These are phyloP conservation scores for Rhizodiscina lignyota DNA, from an alignment of 495 filamentous ascomycete species.

Conservation along the genomic window DNA sequence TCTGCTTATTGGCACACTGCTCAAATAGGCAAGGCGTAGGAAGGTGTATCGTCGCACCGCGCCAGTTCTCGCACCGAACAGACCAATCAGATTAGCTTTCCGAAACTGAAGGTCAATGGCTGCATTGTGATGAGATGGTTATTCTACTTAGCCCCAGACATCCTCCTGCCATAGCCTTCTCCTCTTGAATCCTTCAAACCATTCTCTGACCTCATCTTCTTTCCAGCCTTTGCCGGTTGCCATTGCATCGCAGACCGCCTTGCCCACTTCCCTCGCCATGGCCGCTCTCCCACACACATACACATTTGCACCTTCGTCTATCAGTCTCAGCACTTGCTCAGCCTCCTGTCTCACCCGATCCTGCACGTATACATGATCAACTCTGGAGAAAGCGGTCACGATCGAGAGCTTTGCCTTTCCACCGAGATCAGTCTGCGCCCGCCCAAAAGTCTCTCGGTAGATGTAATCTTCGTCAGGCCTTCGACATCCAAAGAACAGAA, in stretches of 20 bases:
- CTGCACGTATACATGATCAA: conserved; percentile 20
- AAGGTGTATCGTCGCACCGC: too few relatives aligned
- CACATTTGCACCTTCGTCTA: conserved; percentile 26
- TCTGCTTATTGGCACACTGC: too few relatives aligned
- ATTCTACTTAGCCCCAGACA: conserved; percentile 31
- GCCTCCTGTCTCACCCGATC: conserved; percentile 23
- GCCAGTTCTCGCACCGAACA: too few relatives aligned
- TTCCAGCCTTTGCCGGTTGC: conserved; percentile 17
- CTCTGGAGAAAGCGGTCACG: neutral
- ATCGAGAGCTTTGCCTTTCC: conserved; percentile 2
- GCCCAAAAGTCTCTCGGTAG: conserved; percentile 25
- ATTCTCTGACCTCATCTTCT: conserved; percentile 23
- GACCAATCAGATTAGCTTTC: too few relatives aligned
- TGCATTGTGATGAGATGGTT: too few relatives aligned
- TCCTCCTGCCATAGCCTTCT: conserved; percentile 34
- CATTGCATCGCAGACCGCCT: conserved; percentile 20
- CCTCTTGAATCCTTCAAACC: conserved; percentile 28
- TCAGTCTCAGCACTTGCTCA: conserved; percentile 19
- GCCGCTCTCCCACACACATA: conserved; percentile 34
- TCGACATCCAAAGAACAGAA: conserved; percentile 32
- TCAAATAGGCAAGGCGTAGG: too few relatives aligned
- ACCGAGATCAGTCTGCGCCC: conserved; percentile 12
- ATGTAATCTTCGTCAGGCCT: conserved; percentile 26
- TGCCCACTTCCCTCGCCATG: conserved; percentile 35
- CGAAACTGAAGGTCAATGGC: too few relatives aligned